Base-by-base conservation (phyloP, 805 yeast species). In the Zygosaccharomyces siamensis region DNA sequence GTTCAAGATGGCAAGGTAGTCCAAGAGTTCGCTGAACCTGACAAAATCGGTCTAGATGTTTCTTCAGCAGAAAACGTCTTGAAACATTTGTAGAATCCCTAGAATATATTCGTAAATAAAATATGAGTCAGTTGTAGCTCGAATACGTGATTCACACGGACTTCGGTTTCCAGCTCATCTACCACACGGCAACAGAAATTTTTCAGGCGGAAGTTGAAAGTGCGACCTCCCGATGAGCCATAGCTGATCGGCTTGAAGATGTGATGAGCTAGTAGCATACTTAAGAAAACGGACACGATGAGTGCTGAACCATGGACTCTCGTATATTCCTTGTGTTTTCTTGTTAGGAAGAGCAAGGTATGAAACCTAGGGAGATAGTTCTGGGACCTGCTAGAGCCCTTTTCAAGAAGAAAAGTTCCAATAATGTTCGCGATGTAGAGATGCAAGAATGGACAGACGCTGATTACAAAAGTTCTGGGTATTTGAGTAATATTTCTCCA, bases 21-120 rank as follows among this genome's bases (percentile, higher is more conserved):
- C 42, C 71, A 81, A 52, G 72, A 80, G 30, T 84, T 84, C 61
- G 79, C 81, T 43, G 96, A 89, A 72, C 92, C 95, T 23, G 96
- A 89, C 64, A 81, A 80, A 69, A 79, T 83, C 38, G 79, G 89
- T 10, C 78, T 89, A 55, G 76, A 79, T 50, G 81, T 67, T 32
- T 63, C 74, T 11, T 58, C 67, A 44, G 76, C 74, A 42, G 72
- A 70, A 52, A 66, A 69, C 49, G 67, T 72, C 33, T 56, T 72
- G 42, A 63, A 60, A 49, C 46, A 57, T 30, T 52, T 60, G 42
- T 53, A 49, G 46, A 31, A 8, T 24, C 11, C 37, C 3, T 18
- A 26, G 11, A 30, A 24, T 38, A 18, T 32, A 20, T 33, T 18
- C 8, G 8, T 33, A 3, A 16, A 33, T 16, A 20, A 14, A 14